phyloP scores from a whole-genome alignment of 331 rosid genomes.

The Quercus phellos region DNA sequence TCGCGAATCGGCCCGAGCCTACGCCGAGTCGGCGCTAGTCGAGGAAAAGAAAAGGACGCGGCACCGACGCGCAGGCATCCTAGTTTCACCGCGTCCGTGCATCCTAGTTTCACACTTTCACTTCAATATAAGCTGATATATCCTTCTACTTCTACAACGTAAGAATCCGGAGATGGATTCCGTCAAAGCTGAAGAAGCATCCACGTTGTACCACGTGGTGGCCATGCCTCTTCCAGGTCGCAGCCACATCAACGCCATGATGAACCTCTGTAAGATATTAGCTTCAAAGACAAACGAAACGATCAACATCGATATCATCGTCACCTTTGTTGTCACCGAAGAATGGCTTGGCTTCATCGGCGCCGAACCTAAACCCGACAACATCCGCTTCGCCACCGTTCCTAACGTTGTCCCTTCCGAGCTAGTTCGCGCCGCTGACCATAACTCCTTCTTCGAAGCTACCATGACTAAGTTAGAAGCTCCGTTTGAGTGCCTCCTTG shows the following conservation, averaged over 20 bases:
- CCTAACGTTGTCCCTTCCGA: constrained; percentile 28
- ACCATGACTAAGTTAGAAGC: constrained; percentile 5
- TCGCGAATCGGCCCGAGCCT: too few relatives aligned
- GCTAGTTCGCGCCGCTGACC: constrained; percentile 1
- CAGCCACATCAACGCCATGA: not conserved
- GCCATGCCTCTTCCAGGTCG: too few relatives aligned
- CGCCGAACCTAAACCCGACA: constrained; percentile 38
- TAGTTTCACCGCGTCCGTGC: too few relatives aligned
- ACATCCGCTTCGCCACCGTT: constrained; percentile 29
- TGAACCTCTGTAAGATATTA: constrained; percentile 49
- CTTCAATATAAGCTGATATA: too few relatives aligned
- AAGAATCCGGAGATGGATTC: too few relatives aligned
- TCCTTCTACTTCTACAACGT: too few relatives aligned
- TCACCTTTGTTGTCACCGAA: constrained; percentile 53
- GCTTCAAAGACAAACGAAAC: not conserved
- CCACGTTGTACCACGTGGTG: not conserved
- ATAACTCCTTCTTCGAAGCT: constrained; percentile 2
- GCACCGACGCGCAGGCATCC: too few relatives aligned
- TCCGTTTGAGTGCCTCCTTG: constrained; percentile 7
- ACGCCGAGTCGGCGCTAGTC: too few relatives aligned
- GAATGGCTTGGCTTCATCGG: constrained; percentile 45
- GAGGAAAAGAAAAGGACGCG: too few relatives aligned
- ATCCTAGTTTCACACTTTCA: too few relatives aligned
- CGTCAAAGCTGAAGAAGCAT: not conserved
- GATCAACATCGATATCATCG: constrained; percentile 9